These are phyloP conservation scores for Priceomyces melissophilus DNA, from an alignment of 805 yeast species.

Conservation along the genomic window DNA sequence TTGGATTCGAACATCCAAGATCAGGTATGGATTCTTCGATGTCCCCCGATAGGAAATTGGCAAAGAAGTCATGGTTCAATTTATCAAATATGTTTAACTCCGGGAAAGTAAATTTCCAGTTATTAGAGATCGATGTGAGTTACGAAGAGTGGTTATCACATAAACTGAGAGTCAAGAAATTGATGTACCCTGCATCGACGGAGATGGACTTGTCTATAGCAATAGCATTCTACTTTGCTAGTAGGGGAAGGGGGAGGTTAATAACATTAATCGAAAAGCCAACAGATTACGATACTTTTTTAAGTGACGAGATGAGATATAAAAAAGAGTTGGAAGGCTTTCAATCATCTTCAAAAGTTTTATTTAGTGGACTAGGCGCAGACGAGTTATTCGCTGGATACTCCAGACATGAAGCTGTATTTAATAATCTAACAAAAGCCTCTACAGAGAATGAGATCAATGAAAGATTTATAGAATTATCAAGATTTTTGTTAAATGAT, in stretches of 20 bases:
- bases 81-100: slow-evolving; percentile 44
- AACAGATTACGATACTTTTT: slow-evolving; percentile 17
- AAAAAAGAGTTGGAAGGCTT: slow-evolving; percentile 24
- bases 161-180: slow-evolving; percentile 48
- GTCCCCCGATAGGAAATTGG: slow-evolving; percentile 86
- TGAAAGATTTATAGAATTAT: slow-evolving; percentile 38
- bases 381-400: slow-evolving; percentile 97
- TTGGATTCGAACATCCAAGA: slow-evolving; percentile 89
- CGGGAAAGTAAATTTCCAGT: slow-evolving; percentile 34
- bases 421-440: slow-evolving; percentile 24
- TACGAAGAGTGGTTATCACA: slow-evolving; percentile 60
- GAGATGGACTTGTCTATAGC: slow-evolving; percentile 97
- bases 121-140: slow-evolving; percentile 71
- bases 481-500: slow-evolving; percentile 63
- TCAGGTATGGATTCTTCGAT: slow-evolving; percentile 53
- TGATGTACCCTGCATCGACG: slow-evolving; percentile 81
- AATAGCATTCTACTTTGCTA: slow-evolving; percentile 90
- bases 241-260: slow-evolving; percentile 45
- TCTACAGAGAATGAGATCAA: slow-evolving; percentile 15
- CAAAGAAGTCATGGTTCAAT: slow-evolving; percentile 56
- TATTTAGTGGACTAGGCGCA: slow-evolving; percentile 93
- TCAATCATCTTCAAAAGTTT: slow-evolving; percentile 57
- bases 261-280: slow-evolving; percentile 9
- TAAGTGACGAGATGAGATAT: slow-evolving; percentile 7
- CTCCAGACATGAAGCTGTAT: slow-evolving; percentile 68